Conservation (phyloP, 2,329 filamentous ascomycete genomes). For the Samsoniella hepiali region DNA sequence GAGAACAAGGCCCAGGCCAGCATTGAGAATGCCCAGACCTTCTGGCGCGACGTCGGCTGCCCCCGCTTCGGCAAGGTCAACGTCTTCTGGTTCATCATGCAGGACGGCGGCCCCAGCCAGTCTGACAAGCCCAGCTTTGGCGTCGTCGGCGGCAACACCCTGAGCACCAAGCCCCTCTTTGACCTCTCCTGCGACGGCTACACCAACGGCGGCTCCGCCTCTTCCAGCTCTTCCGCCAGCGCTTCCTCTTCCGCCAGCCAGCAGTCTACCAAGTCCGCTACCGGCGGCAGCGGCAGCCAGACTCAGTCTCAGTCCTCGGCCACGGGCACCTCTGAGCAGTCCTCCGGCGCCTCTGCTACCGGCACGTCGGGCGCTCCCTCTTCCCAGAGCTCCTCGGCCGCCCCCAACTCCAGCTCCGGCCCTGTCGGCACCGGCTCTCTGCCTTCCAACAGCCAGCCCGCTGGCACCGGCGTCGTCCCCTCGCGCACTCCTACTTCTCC, state of each 20-base stretch:
- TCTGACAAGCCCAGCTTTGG: constrained; percentile 65
- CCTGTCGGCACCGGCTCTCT: constrained; percentile 19
- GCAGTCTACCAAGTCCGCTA: constrained; percentile 20
- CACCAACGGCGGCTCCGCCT: constrained; percentile 17
- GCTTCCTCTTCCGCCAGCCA: constrained; percentile 22
- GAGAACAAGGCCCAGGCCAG: constrained; percentile 62
- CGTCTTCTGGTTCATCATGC: constrained; percentile 75
- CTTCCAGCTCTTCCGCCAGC: constrained; percentile 22
- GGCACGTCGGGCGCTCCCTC: constrained; percentile 10
- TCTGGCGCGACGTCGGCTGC: constrained; percentile 78
- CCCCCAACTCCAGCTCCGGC: constrained; percentile 28
- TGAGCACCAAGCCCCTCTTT: constrained; percentile 56
- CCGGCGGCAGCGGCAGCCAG: constrained; percentile 21
- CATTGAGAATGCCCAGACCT: constrained; percentile 67
- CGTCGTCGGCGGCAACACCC: constrained; percentile 51
- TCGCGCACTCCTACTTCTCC: neutral
- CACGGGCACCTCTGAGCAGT: neutral
- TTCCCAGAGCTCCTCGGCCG: constrained; percentile 24
- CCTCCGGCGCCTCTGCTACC: neutral
- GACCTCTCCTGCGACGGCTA: constrained; percentile 56
- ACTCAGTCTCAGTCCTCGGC: constrained; percentile 5
- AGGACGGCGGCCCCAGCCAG: constrained; percentile 59
- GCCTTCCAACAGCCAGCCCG: constrained; percentile 18
- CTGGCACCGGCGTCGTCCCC: constrained; percentile 17
- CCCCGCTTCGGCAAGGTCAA: constrained; percentile 61